Percentiles rank a stretch among this genome's conserved stretches.
Evolutionary conservation across 768 basidiomycete species (phyloP).

Genomic region (Gymnopilus junonius): DNA sequence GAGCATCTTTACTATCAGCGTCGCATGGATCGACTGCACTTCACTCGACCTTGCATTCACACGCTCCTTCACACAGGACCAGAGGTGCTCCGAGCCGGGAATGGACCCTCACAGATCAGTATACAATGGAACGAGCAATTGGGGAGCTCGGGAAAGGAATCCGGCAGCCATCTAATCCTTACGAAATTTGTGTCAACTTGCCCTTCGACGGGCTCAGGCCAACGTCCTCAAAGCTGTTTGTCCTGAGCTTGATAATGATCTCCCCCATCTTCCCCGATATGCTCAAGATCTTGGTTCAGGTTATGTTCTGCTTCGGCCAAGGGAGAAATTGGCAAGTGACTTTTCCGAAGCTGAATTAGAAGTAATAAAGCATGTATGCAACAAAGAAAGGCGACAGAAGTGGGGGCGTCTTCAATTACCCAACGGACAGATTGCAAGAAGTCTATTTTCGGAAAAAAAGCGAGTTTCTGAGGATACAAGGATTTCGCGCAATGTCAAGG

Average conservation of each 20-base stretch:
- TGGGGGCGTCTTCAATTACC: constrained; percentile 41
- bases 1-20: constrained; percentile 38
- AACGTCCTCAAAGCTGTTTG: constrained; percentile 13
- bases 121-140: constrained; percentile 13
- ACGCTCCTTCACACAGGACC: constrained; percentile 29
- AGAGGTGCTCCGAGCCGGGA: constrained; percentile 28
- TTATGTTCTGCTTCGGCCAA: constrained; percentile 18
- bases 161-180: constrained; percentile 11
- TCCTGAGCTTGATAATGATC: constrained; percentile 9
- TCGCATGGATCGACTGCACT: constrained; percentile 32
- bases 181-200: constrained; percentile 10
- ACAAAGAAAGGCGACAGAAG: constrained; percentile 1
- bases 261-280: not conserved
- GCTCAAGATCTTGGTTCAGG: constrained; percentile 12
- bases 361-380: not conserved
- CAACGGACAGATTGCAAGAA: constrained; percentile 41
- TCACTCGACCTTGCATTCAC: constrained; percentile 37
- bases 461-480: constrained; percentile 14
- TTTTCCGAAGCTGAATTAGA: not conserved
- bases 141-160: constrained; percentile 15
- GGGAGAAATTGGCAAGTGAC: constrained; percentile 17
- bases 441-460: constrained; percentile 33
- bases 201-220: constrained; percentile 5
- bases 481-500: constrained; percentile 27
- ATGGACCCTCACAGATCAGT: constrained; percentile 11